Percentiles rank a stretch among this genome's conserved stretches.
Conservation (phyloP, 1,284 basidiomycete genomes). For the Prillingera fragicola region DNA sequence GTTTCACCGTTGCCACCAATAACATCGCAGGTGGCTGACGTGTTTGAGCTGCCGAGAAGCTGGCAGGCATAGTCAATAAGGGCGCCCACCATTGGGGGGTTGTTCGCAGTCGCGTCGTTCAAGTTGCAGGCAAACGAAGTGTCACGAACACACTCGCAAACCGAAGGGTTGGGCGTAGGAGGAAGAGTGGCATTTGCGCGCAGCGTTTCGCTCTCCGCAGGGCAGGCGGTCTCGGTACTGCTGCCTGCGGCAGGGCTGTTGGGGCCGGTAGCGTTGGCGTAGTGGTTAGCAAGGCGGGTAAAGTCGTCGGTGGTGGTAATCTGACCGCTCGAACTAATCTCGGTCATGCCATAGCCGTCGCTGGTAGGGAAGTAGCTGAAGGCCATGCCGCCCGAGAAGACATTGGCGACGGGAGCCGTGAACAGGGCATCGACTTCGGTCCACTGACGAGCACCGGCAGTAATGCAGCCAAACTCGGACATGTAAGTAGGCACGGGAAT, state of each 20-base stretch:
- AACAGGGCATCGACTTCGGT: slow-evolving; percentile 72
- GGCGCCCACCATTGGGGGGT: slow-evolving; percentile 62
- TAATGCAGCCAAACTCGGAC: slow-evolving; percentile 80
- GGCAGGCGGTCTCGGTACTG: slow-evolving; percentile 63
- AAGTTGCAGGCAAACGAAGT: slow-evolving; percentile 66
- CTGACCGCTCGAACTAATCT: slow-evolving; percentile 52
- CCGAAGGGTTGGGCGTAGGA: slow-evolving; percentile 70
- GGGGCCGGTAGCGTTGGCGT: slow-evolving; percentile 56
- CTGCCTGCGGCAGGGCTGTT: slow-evolving; percentile 59
- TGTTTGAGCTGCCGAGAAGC: slow-evolving; percentile 59
- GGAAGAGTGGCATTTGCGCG: slow-evolving; percentile 67
- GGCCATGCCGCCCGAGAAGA: slow-evolving; percentile 83
- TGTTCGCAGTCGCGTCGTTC: slow-evolving; percentile 58
- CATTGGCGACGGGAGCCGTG: slow-evolving; percentile 62
- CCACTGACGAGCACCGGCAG: slow-evolving; percentile 64
- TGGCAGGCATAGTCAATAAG: slow-evolving; percentile 63
- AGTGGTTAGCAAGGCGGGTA: slow-evolving; percentile 59
- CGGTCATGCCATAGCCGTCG: slow-evolving; percentile 79
- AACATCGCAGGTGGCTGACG: slow-evolving; percentile 56
- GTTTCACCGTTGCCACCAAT: slow-evolving; percentile 67
- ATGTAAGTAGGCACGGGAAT: slow-evolving; percentile 82
- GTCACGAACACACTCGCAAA: slow-evolving; percentile 69
- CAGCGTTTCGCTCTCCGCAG: slow-evolving; percentile 56
- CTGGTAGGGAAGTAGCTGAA: slow-evolving; percentile 69
- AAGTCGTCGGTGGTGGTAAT: slow-evolving; percentile 54